phyloP scores from a whole-genome alignment of 345 rosid genomes.

The Eucalyptus grandis region DNA sequence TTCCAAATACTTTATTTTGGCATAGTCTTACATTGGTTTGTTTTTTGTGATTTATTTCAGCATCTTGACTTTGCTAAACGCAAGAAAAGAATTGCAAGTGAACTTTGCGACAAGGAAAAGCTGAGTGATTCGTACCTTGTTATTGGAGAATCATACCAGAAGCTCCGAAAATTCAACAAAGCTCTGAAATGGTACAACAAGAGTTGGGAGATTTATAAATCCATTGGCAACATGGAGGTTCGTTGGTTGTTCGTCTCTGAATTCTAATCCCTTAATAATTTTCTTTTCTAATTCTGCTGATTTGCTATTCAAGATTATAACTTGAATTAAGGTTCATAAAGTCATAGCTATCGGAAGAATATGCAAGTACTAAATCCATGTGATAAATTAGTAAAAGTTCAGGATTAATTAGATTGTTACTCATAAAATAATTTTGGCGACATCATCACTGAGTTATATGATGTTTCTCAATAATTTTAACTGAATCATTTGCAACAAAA shows the following conservation, averaged over 20 bases:
- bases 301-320: background rate
- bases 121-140: constrained; percentile 61
- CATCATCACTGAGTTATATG: background rate
- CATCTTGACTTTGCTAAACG: constrained; percentile 69
- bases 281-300: background rate
- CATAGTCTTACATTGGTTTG: background rate
- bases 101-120: constrained; percentile 83
- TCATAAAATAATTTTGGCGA: background rate
- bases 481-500: background rate
- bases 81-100: constrained; percentile 60
- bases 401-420: background rate
- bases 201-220: constrained; percentile 57
- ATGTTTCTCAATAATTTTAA: background rate
- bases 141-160: constrained; percentile 82
- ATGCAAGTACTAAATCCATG: background rate
- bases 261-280: background rate
- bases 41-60: constrained; percentile 9
- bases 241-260: constrained; percentile 1
- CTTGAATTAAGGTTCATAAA: background rate
- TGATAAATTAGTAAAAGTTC: background rate
- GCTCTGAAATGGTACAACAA: constrained; percentile 66
- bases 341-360: background rate
- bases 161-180: constrained; percentile 64
- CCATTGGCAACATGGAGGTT: constrained; percentile 82
- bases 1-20: background rate